Evolutionary conservation across 1,139 yeast genomes (phyloP).

Genomic region (Hanseniaspora sp.): DNA sequence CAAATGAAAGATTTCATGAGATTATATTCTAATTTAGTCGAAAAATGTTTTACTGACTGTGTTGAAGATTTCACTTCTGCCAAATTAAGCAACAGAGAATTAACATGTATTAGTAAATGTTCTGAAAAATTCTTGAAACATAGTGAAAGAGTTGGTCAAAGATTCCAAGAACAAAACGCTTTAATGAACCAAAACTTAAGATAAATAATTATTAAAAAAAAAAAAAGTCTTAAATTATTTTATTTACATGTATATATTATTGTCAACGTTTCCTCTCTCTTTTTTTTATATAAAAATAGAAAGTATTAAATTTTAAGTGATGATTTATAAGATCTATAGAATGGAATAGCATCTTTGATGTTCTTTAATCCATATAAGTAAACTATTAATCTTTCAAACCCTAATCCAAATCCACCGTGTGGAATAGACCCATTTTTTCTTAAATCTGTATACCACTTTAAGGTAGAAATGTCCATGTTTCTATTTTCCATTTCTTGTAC

Average conservation of each 20-base stretch:
- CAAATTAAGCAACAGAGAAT: conserved; percentile 73
- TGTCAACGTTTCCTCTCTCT: not conserved
- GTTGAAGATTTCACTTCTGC: conserved; percentile 95
- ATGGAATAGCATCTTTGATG: conserved; percentile 76
- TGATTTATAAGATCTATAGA: conserved; percentile 43
- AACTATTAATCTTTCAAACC: conserved; percentile 74
- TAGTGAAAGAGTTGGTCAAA: conserved; percentile 94
- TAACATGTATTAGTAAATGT: conserved; percentile 76
- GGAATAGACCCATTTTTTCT: conserved; percentile 75
- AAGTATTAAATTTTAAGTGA: conserved; percentile 18
- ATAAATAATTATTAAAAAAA: not conserved
- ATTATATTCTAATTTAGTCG: conserved; percentile 82
- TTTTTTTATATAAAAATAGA: not conserved
- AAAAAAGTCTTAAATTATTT: not conserved
- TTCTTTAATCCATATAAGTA: conserved; percentile 58
- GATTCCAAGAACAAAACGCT: conserved; percentile 94
- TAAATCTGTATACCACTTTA: conserved; percentile 71
- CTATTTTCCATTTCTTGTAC: conserved; percentile 40
- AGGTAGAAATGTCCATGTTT: conserved; percentile 42
- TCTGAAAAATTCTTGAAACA: conserved; percentile 96
- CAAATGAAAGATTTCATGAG: conserved; percentile 99
- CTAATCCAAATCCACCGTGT: conserved; percentile 96
- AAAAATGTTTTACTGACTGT: conserved; percentile 94
- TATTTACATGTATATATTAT: conserved; percentile 7
- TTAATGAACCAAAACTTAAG: conserved; percentile 40